A percentile compares a stretch with the other conserved stretches of the same genome.
These are phyloP conservation scores for Trypanosoma melophagium DNA, from an alignment of 208 protist species.

Conservation along the genomic window DNA sequence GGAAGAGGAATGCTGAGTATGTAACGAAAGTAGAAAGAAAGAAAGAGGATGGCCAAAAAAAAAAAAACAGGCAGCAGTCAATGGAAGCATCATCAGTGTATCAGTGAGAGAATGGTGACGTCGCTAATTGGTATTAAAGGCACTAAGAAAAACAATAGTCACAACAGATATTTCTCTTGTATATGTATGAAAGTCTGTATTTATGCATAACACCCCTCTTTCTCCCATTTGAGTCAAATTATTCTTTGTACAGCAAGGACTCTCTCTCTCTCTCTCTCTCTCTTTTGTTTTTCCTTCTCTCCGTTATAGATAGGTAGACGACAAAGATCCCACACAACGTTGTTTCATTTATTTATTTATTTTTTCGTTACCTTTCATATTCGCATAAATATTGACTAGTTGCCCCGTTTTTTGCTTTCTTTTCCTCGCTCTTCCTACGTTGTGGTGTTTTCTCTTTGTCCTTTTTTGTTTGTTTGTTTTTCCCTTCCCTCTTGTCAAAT, in stretches of 20 bases:
- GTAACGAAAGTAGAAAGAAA: not conserved
- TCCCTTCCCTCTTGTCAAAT: too few relatives aligned
- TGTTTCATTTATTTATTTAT: not conserved
- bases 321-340: too few relatives aligned
- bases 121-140: too few relatives aligned
- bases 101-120: not conserved
- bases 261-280: not conserved
- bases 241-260: too few relatives aligned
- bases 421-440: not conserved
- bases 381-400: too few relatives aligned
- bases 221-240: not conserved
- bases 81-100: not conserved
- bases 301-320: too few relatives aligned
- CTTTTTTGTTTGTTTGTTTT: not conserved
- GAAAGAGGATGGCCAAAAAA: conserved; percentile 2
- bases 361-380: not conserved
- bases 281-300: conserved; percentile 1
- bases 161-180: too few relatives aligned
- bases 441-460: not conserved
- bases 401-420: not conserved
- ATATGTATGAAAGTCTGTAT: too few relatives aligned
- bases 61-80: conserved; percentile 16
- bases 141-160: too few relatives aligned
- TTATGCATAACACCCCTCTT: not conserved
- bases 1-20: too few relatives aligned